Evolutionary conservation across 208 protist species (phyloP), one percentile per base, ranked within the genome.

Genomic region (Acanthamoeba healyi): DNA sequence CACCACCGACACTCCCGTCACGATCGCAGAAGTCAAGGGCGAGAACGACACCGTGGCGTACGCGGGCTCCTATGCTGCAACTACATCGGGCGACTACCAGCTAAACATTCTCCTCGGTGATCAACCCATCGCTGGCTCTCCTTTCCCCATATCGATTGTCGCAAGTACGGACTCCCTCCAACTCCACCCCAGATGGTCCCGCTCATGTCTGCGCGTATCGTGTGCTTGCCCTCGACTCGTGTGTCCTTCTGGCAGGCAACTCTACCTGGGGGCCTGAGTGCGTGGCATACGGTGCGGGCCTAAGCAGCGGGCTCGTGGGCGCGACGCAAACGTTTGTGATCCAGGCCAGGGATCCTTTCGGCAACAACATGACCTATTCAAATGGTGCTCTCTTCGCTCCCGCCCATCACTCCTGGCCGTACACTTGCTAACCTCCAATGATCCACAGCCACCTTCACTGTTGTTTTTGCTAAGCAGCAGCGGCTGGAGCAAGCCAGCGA

Each of bases 321-420:
- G 10, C 22, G 40, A 58, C n/a, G 49, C 17, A 9, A 2, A 22
- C 26, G 14, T 86, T 86, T 38, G 34, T 38, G 10, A 86, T 86
- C 77, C 77, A 86, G 49, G 77, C 49, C 6, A 24, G 77, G 26
- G 77, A 86, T 19, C 40, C 49, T 10, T 86, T 61, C n/a, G 77
- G 77, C 34, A 86, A 86, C 77, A 86, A 86, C 42, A 54, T 86
- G 9, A 86, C 77, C 49, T 1, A 86, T 1, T 86, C 77, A 14
- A 24, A 24, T 19, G 77, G 77, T 86, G 54, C 29, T 34, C 44
- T 84, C 74, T 44, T 34, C 61, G 6, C 29, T 70, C 61, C n/a
- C 61, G 61, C 61, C 14, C 34, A 34, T 38, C 44, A 12, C 44
- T 4, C 12, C 12, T 4, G 44, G 4, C 7, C 44, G 7, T 49